A percentile compares a stretch with the other conserved stretches of the same genome.
These are phyloP conservation scores for Suillus sp. DNA, from an alignment of 768 basidiomycete species.

Conservation along the genomic window DNA sequence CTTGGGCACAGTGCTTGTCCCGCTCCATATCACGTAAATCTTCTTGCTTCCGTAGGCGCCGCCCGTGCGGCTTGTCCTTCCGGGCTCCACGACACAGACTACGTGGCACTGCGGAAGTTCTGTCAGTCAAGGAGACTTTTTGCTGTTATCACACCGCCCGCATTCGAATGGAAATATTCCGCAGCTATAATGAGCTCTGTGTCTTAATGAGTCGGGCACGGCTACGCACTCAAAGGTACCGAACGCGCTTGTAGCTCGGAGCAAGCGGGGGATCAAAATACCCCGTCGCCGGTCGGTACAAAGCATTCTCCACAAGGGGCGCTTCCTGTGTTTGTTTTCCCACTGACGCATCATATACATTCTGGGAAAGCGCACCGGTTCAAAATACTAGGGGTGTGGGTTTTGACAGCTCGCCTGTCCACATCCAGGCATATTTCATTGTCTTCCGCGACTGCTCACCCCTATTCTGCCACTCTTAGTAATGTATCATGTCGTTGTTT, in stretches of 20 bases:
- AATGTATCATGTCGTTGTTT: neutral
- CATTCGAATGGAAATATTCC: neutral
- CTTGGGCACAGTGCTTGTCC: neutral
- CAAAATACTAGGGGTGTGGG: neutral
- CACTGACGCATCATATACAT: neutral
- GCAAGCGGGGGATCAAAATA: neutral
- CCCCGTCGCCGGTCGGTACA: neutral
- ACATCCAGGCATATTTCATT: neutral
- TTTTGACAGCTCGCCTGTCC: neutral
- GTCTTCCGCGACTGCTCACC: neutral
- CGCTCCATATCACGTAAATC: neutral
- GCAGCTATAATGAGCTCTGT: neutral
- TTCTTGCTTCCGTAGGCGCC: neutral
- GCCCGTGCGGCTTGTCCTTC: neutral
- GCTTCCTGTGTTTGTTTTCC: neutral
- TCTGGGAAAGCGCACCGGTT: slow-evolving; percentile 1
- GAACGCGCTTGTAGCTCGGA: neutral
- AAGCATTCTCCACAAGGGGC: neutral
- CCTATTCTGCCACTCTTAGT: neutral
- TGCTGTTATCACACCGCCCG: neutral
- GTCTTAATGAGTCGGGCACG: neutral
- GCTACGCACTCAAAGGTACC: neutral
- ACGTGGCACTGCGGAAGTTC: neutral
- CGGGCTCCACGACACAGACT: neutral
- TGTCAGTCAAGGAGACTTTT: neutral